phyloP scores from a whole-genome alignment of 2,329 filamentous ascomycete species.

The Pseudocercospora eumusae region DNA sequence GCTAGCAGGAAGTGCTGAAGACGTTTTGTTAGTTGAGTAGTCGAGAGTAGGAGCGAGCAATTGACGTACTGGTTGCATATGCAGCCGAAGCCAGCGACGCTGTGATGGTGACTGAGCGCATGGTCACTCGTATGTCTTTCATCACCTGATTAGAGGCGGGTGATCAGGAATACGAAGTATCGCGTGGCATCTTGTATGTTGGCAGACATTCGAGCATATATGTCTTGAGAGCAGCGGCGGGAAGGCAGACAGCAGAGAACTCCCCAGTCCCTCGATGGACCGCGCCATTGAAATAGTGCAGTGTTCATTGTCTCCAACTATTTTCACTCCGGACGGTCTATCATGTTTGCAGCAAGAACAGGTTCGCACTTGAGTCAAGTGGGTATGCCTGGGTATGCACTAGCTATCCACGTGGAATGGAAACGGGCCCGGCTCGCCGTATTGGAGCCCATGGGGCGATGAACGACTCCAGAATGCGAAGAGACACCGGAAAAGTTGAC shows the following conservation, averaged over 20 bases:
- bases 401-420: background rate
- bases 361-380: background rate
- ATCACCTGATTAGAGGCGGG: background rate
- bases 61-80: background rate
- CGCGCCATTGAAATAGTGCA: background rate
- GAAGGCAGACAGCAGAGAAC: background rate
- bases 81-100: background rate
- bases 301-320: background rate
- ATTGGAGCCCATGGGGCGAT: background rate
- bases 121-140: background rate
- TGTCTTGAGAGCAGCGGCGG: background rate
- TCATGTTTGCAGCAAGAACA: background rate
- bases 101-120: background rate
- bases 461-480: background rate
- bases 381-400: no score
- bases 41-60: background rate
- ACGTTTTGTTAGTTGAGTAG: background rate
- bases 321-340: background rate
- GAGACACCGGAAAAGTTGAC: background rate
- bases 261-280: background rate
- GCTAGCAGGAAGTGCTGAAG: background rate
- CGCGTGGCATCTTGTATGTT: background rate
- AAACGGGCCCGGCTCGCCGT: no score
- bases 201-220: background rate
- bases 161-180: background rate